Conservation (phyloP, 306 rosid species). For the Prunus armeniaca region DNA sequence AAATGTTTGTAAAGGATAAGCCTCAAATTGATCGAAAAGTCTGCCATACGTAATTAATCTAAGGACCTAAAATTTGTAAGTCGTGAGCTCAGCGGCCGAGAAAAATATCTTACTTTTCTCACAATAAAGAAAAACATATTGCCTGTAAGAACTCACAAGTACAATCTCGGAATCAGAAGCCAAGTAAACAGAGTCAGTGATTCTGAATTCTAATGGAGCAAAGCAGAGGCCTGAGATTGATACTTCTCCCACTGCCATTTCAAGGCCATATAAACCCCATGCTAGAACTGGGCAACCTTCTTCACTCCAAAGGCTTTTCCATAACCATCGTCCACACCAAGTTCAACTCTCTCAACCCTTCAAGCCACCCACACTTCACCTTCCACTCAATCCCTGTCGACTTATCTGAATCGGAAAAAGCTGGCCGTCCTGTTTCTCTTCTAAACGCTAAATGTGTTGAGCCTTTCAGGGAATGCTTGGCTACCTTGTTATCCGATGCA, state of each 20-base stretch:
- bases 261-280: constrained; percentile 59
- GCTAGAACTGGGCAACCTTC: constrained; percentile 52
- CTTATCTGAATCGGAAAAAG: not conserved
- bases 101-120: no score
- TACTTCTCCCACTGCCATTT: constrained; percentile 41
- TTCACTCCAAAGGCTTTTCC: constrained; percentile 48
- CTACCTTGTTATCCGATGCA: constrained; percentile 14
- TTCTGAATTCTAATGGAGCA: constrained; percentile 10
- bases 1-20: no score
- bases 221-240: constrained; percentile 31
- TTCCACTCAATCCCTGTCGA: constrained; percentile 31
- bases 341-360: constrained; percentile 50
- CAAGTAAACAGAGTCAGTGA: no score
- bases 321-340: constrained; percentile 42
- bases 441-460: constrained; percentile 17
- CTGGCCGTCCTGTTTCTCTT: not conserved
- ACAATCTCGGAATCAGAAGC: no score
- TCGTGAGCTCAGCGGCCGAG: no score
- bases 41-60: no score
- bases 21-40: no score
- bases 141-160: no score
- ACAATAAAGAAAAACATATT: no score
- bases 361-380: constrained; percentile 46
- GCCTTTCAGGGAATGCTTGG: constrained; percentile 31
- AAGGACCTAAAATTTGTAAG: no score